phyloP scores from a whole-genome alignment of 2,329 filamentous ascomycete genomes.

The Diplodia sapinea region DNA sequence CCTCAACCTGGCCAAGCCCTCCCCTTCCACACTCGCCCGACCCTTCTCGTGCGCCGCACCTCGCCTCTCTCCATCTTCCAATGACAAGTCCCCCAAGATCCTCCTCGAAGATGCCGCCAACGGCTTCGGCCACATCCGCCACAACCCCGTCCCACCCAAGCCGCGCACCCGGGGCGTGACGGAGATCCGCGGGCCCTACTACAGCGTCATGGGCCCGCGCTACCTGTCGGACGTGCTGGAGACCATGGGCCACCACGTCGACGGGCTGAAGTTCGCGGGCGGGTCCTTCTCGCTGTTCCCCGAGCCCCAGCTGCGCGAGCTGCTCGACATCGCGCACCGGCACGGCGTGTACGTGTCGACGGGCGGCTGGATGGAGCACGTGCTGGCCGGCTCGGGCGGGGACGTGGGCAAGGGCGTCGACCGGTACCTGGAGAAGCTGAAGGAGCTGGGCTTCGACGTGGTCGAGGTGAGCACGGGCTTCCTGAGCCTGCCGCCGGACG shows the following conservation, averaged over 20 bases:
- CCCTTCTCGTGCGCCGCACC: neutral
- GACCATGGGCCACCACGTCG: constrained; percentile 61
- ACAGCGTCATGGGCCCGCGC: constrained; percentile 60
- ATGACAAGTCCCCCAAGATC: constrained; percentile 9
- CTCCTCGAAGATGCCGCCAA: constrained; percentile 55
- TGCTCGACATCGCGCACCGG: constrained; percentile 58
- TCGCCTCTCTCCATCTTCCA: neutral
- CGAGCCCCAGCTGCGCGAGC: constrained; percentile 53
- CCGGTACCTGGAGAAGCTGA: constrained; percentile 59
- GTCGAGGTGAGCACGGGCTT: constrained; percentile 62
- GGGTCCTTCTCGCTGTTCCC: constrained; percentile 60
- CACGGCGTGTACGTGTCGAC: constrained; percentile 61
- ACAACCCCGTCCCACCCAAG: constrained; percentile 57
- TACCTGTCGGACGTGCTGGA: constrained; percentile 61
- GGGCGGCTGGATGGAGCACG: constrained; percentile 61
- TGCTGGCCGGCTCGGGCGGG: constrained; percentile 53
- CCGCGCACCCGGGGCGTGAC: constrained; percentile 58
- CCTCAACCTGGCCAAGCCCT: neutral
- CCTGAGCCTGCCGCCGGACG: constrained; percentile 47
- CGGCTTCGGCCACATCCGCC: constrained; percentile 59
- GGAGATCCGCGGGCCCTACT: constrained; percentile 63
- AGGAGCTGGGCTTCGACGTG: constrained; percentile 61
- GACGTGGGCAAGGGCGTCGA: constrained; percentile 55
- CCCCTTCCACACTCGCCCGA: neutral
- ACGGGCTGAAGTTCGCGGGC: constrained; percentile 63